Conservation (phyloP, 371 early-diverging fungal genomes). For the Syncephalis fuscata region DNA sequence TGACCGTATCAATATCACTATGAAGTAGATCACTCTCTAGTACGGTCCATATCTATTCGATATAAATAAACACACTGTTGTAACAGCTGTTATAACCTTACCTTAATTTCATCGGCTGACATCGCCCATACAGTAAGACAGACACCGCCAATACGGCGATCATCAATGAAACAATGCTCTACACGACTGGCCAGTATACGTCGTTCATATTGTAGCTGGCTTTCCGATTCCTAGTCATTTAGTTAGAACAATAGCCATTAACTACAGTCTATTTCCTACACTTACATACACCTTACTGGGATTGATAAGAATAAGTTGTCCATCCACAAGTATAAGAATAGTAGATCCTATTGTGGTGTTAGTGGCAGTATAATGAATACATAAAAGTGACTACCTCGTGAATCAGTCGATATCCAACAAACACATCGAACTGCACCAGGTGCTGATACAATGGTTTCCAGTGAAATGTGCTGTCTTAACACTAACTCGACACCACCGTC, state of each 20-base stretch:
- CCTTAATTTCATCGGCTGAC: no score
- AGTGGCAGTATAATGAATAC: no score
- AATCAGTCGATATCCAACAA: constrained; percentile 21
- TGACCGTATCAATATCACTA: no score
- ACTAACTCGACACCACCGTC: constrained; percentile 14
- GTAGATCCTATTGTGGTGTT: constrained; percentile 9
- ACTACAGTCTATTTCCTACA: not conserved
- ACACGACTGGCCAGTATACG: constrained; percentile 36
- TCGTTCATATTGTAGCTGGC: constrained; percentile 29
- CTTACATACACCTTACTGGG: constrained; percentile 16
- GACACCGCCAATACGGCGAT: constrained; percentile 28
- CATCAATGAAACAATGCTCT: constrained; percentile 41
- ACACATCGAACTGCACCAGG: constrained; percentile 32
- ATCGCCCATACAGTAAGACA: constrained; percentile 2
- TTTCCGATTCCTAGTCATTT: not conserved
- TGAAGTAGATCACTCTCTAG: no score
- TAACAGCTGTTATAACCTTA: no score
- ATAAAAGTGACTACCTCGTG: constrained; percentile 13
- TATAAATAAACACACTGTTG: no score
- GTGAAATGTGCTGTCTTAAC: constrained; percentile 38
- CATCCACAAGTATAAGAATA: constrained; percentile 26
- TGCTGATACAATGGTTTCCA: constrained; percentile 41
- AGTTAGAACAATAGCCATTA: no score
- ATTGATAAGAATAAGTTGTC: constrained; percentile 22
- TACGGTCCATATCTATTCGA: no score